Conservation (phyloP, 805 yeast genomes). For the Suhomyces faveliae region DNA sequence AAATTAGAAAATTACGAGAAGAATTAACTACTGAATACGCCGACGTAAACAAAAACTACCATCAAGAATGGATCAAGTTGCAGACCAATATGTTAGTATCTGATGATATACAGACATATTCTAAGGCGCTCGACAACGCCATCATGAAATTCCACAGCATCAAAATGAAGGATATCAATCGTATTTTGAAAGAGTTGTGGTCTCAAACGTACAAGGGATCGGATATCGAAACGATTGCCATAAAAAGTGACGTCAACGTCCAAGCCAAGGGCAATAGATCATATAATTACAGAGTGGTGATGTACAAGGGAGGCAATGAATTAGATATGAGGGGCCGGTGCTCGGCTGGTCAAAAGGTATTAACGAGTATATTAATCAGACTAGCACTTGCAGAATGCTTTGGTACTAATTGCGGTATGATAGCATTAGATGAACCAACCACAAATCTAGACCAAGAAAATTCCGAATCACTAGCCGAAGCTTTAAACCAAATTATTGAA, state of each 20-base stretch:
- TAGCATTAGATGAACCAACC: slow-evolving; percentile 97
- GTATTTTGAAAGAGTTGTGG: slow-evolving; percentile 89
- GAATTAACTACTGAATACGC: slow-evolving; percentile 73
- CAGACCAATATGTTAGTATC: slow-evolving; percentile 75
- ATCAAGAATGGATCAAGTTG: slow-evolving; percentile 68
- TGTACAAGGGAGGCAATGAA: slow-evolving; percentile 90
- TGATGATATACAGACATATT: slow-evolving; percentile 77
- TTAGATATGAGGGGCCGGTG: slow-evolving; percentile 98
- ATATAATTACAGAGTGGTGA: slow-evolving; percentile 90
- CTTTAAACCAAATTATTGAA: slow-evolving; percentile 72
- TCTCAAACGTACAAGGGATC: slow-evolving; percentile 91
- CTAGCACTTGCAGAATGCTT: slow-evolving; percentile 93
- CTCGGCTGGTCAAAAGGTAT: slow-evolving; percentile 95
- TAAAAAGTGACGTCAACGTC: slow-evolving; percentile 70
- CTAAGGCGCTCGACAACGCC: slow-evolving; percentile 85
- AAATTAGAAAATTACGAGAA: slow-evolving; percentile 49
- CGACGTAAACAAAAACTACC: slow-evolving; percentile 61
- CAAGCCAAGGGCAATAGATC: slow-evolving; percentile 56
- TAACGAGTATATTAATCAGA: slow-evolving; percentile 88
- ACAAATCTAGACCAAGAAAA: slow-evolving; percentile 91
- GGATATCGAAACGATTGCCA: slow-evolving; percentile 87
- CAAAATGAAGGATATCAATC: slow-evolving; percentile 91
- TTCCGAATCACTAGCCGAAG: slow-evolving; percentile 80
- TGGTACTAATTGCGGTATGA: slow-evolving; percentile 92
- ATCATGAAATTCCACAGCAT: slow-evolving; percentile 88